Evolutionary conservation across 441 rosid genomes (phyloP), one percentile per base, ranked within the genome.

Genomic region (Pelargonium myrrhifolium): DNA sequence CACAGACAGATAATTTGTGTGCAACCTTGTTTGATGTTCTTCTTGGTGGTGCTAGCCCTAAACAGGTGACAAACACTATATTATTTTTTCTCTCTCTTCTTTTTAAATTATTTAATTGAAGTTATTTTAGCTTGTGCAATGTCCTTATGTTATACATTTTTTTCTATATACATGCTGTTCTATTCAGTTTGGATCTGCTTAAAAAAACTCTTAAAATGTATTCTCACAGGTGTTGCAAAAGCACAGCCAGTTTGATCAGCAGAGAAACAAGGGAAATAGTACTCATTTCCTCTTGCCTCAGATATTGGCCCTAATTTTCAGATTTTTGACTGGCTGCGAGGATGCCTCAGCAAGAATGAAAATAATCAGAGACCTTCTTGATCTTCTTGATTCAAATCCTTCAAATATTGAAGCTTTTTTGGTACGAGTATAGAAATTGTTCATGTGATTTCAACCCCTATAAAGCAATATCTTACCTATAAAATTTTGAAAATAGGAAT

Each of bases 1-100:
- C 92, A 9, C 93, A 73, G 75, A 92, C 98, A 63, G 97, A 95
- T 75, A 80, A 81, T 83, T 83, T 95, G 75, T 86, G 97, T 74
- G 98, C 96, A 64, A 79, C 95, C 77, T 85, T 95, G 86, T 92
- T 92, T 65, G 99, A 95, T 75, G 93, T 90, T 76, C 99, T 95
- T 85, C 96, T 95, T 72, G 99, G 99, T 64, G 98, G 99, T 75
- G 99, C 99, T 69, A 95, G 99, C 79, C 99, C 99, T 62, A 92
- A 87, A 83, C 99, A 95, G 99, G 99, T 93, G 69, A 64, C 64
- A 68, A 65, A 70, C 74, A 65, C 68, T 75, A 59, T 43, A 3
- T 10, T 65, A 56, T 71, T 56, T n/a, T 42, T 55, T 64, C 31
- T n/a, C 58, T 55, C 18, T 70, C 61, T 39, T 8, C 10, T 39